These are phyloP conservation scores for Fusarium multiceps DNA, from an alignment of 2,329 filamentous ascomycete genomes.

Conservation along the genomic window DNA sequence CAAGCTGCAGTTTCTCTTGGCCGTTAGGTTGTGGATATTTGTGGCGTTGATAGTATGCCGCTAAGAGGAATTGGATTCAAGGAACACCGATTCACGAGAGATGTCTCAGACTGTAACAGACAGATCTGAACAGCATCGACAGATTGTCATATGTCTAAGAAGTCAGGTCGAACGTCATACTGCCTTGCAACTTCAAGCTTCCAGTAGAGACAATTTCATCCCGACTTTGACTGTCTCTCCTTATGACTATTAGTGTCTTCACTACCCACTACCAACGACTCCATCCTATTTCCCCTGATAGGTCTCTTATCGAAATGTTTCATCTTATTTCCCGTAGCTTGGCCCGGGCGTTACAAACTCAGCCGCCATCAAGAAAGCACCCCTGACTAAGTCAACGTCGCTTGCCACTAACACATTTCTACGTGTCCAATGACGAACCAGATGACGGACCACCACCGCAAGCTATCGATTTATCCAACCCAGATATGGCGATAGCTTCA, in stretches of 20 bases:
- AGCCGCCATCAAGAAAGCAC: neutral
- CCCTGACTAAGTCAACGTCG: neutral
- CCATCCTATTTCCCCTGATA: neutral
- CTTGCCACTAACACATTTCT: slow-evolving; percentile 10
- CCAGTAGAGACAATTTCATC: neutral
- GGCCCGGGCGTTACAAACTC: slow-evolving; percentile 2
- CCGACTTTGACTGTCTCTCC: neutral
- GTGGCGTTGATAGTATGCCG: slow-evolving; percentile 3
- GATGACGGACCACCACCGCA: slow-evolving; percentile 5
- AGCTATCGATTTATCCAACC: slow-evolving; percentile 35
- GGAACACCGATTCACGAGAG: neutral
- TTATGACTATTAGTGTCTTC: neutral
- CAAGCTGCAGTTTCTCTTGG: neutral
- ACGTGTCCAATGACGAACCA: neutral
- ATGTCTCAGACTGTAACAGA: neutral
- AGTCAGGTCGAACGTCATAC: neutral
- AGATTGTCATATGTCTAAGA: neutral
- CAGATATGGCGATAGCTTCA: slow-evolving; percentile 31
- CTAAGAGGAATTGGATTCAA: slow-evolving; percentile 1
- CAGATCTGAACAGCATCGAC: neutral
- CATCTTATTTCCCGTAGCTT: slow-evolving; percentile 22
- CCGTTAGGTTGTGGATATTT: neutral
- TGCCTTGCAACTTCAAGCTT: neutral
- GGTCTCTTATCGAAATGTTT: slow-evolving; percentile 3
- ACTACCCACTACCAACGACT: neutral